A percentile compares a stretch with the other conserved stretches of the same genome.
phyloP scores from a whole-genome alignment of 2,329 filamentous ascomycete genomes.

The Niveomyces coronatus region DNA sequence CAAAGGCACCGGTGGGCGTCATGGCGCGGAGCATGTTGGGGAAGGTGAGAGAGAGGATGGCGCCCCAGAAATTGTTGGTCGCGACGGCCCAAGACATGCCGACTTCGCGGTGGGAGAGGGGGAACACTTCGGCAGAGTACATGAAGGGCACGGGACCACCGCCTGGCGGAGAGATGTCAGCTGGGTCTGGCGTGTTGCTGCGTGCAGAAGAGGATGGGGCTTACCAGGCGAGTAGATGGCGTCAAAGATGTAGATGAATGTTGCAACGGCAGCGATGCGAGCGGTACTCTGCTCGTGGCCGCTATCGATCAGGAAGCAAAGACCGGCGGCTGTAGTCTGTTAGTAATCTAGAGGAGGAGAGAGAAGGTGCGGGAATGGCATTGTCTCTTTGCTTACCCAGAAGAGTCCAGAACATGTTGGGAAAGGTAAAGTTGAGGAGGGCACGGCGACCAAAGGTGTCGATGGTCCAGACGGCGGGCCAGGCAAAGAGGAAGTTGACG shows the following conservation, averaged over 20 bases:
- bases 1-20: slow-evolving; percentile 24
- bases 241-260: slow-evolving; percentile 53
- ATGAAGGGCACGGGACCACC: slow-evolving; percentile 49
- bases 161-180: slow-evolving; percentile 10
- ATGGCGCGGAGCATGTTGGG: slow-evolving; percentile 32
- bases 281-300: slow-evolving; percentile 25
- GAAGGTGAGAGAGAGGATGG: slow-evolving; percentile 36
- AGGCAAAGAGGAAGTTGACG: slow-evolving; percentile 53
- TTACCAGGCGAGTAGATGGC: slow-evolving; percentile 51
- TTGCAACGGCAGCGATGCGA: slow-evolving; percentile 42
- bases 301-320: slow-evolving; percentile 23
- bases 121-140: slow-evolving; percentile 50
- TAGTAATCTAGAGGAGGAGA: slow-evolving; percentile 5
- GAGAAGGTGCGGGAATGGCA: background rate
- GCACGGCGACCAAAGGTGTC: slow-evolving; percentile 52
- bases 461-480: slow-evolving; percentile 52
- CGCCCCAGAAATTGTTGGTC: slow-evolving; percentile 42
- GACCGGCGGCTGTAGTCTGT: slow-evolving; percentile 19
- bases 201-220: background rate
- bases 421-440: slow-evolving; percentile 52
- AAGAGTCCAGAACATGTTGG: slow-evolving; percentile 51
- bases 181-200: background rate
- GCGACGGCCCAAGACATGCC: slow-evolving; percentile 52
- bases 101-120: slow-evolving; percentile 47
- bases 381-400: slow-evolving; percentile 20